Conservation (phyloP, 257 asterid genomes). For the Cordia subcordata region DNA sequence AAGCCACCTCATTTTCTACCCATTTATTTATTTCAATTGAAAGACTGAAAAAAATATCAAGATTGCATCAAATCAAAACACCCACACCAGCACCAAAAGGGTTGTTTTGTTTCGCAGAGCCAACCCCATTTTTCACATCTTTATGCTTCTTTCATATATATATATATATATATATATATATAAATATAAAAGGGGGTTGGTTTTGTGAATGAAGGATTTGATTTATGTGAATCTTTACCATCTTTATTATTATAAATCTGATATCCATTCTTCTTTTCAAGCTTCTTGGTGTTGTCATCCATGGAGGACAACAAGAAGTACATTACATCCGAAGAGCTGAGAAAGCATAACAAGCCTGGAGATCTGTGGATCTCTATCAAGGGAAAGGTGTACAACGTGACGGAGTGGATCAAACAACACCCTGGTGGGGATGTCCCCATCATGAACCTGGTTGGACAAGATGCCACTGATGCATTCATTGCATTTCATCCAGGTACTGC, state of each 20-base stretch:
- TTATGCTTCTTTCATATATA: no score
- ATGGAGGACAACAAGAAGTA: constrained; percentile 24
- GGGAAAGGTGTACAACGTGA: constrained; percentile 38
- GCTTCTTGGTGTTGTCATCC: not conserved
- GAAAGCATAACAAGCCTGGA: constrained; percentile 28
- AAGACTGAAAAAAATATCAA: no score
- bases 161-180: no score
- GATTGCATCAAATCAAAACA: no score
- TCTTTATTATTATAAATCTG: no score
- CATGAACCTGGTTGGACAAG: constrained; percentile 39
- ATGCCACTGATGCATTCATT: constrained; percentile 46
- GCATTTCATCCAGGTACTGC: constrained; percentile 48
- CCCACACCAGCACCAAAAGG: not conserved
- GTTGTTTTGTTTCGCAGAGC: not conserved
- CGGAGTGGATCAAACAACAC: constrained; percentile 36
- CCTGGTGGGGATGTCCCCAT: constrained; percentile 42
- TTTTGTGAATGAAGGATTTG: not conserved
- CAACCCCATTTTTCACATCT: not conserved
- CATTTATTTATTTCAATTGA: no score
- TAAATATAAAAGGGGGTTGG: not conserved
- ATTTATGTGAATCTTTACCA: no score
- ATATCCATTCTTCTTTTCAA: not conserved
- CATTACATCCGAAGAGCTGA: constrained; percentile 31
- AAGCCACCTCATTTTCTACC: no score
- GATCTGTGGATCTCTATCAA: constrained; percentile 42